Base-by-base conservation (phyloP, 2,329 filamentous ascomycete genomes). In the Colletotrichum musicola region DNA sequence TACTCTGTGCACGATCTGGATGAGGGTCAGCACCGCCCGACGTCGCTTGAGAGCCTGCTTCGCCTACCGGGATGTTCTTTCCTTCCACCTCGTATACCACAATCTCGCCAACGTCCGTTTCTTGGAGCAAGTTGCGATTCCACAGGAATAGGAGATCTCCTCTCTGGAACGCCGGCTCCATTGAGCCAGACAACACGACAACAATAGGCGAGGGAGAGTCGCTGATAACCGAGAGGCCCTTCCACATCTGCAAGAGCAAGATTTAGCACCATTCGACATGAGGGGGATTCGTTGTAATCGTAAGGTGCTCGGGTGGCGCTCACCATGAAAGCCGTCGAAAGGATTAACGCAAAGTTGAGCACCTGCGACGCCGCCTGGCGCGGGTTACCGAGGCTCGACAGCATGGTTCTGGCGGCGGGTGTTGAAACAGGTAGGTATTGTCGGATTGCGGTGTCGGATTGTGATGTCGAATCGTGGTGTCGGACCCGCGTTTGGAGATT, bases 261-360 rank as follows among this genome's bases (percentile, higher is more conserved):
- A 44, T 55, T 62, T 50, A 68, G 61, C 20, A 46, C 7, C 1
- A 5, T 35, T 9, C 7, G 7, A 7, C 30, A 35, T 7, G 30
- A 35, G 30, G 62, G 62, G 51, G n/a, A 35, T 12, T 18, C 35
- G 38, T 14, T 4, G 38, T 25, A 55, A 30, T 4, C 13, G 30
- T 6, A 27, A 20, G 7, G 46, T 22, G 16, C 16, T 20, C 18
- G 18, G 46, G 13, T 13, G 22, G 18, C 6, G 46, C 84, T 70
- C 74, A 89, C 90, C 94, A 97, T 97, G 78, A 97, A 97, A 1
- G 95, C 94, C 1, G 93, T 96, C 10, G 92, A 94, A 58, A 97
- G 88, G 71, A 97, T 93, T 71, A 98, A 89, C 64, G 91, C 94
- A 80, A 98, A 97, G 83, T 97, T 97, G 77, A 97, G 89, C 73